Evolutionary conservation across 108 stramenopile genomes (phyloP).

Genomic region (Cyclostephanos invisitatus): DNA sequence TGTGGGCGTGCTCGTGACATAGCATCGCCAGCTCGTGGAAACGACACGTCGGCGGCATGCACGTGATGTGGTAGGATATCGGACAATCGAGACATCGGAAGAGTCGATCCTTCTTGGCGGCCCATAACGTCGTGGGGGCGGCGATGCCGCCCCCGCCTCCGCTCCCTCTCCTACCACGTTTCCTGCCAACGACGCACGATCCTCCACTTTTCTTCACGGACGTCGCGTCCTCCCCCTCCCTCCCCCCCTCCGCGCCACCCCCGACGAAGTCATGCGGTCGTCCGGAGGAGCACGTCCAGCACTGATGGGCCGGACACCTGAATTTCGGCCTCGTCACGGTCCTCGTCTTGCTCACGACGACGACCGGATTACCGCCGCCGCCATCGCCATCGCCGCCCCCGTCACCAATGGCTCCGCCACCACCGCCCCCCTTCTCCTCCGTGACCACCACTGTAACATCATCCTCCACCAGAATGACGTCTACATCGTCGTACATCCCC

Average conservation of each 20-base stretch:
- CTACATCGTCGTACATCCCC: conserved; percentile 51
- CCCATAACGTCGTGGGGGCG: conserved; percentile 31
- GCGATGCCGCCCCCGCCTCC: background rate
- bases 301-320: conserved; percentile 87
- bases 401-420: background rate
- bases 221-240: conserved; percentile 30
- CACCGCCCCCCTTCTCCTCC: background rate
- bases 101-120: conserved; percentile 51
- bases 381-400: conserved; percentile 33
- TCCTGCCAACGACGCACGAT: conserved; percentile 14
- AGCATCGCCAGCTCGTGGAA: conserved; percentile 86
- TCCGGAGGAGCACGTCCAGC: conserved; percentile 78
- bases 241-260: background rate
- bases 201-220: background rate
- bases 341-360: conserved; percentile 1
- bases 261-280: background rate
- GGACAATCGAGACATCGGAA: conserved; percentile 85
- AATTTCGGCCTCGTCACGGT: conserved; percentile 53
- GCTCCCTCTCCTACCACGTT: conserved; percentile 9
- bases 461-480: conserved; percentile 36
- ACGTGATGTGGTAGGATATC: conserved; percentile 81
- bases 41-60: conserved; percentile 77
- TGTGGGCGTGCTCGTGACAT: conserved; percentile 81
- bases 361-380: background rate
- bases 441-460: background rate